phyloP scores from a whole-genome alignment of 257 asterid genomes.

The Cynanchum wilfordii region DNA sequence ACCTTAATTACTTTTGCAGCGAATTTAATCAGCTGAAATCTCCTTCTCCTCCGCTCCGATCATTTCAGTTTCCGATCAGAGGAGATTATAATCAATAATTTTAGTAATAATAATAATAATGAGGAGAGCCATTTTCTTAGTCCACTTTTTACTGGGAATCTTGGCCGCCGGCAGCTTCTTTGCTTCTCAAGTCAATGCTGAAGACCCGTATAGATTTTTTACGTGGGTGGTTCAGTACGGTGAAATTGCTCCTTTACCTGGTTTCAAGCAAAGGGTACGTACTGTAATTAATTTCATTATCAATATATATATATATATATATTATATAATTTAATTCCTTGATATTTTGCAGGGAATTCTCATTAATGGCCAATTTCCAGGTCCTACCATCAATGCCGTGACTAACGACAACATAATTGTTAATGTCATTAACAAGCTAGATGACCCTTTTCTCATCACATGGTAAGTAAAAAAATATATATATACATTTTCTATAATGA shows the following conservation, averaged over 20 bases:
- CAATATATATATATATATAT: too few species aligned
- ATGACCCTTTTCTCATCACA: conserved; percentile 71
- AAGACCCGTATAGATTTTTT: conserved; percentile 49
- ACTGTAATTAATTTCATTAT: background rate
- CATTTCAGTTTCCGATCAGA: background rate
- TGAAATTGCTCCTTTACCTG: conserved; percentile 53
- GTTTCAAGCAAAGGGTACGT: conserved; percentile 56
- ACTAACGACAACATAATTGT: conserved; percentile 69
- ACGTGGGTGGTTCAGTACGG: conserved; percentile 61
- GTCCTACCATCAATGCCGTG: conserved; percentile 52
- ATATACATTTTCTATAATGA: too few species aligned
- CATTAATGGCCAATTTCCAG: conserved; percentile 75
- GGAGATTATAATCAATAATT: background rate
- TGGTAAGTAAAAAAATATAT: conserved; percentile 36
- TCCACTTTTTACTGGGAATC: conserved; percentile 32
- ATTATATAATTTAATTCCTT: background rate
- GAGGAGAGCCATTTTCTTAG: conserved; percentile 27
- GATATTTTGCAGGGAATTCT: conserved; percentile 61
- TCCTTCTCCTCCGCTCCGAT: background rate
- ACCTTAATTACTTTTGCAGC: conserved; percentile 8
- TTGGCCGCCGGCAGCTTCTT: conserved; percentile 31
- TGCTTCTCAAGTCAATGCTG: conserved; percentile 34
- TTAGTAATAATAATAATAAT: conserved; percentile 3
- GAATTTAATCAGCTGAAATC: background rate
- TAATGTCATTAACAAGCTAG: conserved; percentile 50